phyloP scores from a whole-genome alignment of 441 rosid species.

The Melastoma candidum region DNA sequence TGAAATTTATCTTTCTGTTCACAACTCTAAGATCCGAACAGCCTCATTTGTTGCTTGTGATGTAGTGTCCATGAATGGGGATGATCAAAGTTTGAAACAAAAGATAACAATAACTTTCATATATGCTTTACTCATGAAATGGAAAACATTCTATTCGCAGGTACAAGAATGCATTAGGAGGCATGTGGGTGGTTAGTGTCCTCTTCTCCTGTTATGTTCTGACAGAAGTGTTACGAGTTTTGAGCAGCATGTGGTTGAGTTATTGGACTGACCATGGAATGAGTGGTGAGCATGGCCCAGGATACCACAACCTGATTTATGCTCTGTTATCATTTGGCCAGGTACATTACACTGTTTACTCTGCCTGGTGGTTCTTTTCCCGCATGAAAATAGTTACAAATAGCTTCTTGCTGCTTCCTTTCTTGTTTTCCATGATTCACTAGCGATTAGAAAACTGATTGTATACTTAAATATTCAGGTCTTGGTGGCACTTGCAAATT shows the following conservation, averaged over 20 bases:
- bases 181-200: slow-evolving; percentile 81
- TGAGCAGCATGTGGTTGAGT: slow-evolving; percentile 98
- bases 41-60: no score
- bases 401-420: no score
- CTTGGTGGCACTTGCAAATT: slow-evolving; percentile 61
- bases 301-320: slow-evolving; percentile 67
- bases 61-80: no score
- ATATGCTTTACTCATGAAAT: no score
- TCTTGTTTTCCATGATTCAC: not conserved
- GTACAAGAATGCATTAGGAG: slow-evolving; percentile 96
- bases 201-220: slow-evolving; percentile 68
- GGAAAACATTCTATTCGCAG: slow-evolving; percentile 27
- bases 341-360: slow-evolving; percentile 31
- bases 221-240: slow-evolving; percentile 81
- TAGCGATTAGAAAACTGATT: no score
- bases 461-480: slow-evolving; percentile 43
- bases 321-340: slow-evolving; percentile 73
- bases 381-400: no score
- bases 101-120: no score
- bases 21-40: no score
- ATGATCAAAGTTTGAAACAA: no score
- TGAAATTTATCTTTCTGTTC: no score
- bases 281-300: slow-evolving; percentile 46
- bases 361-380: no score
- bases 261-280: slow-evolving; percentile 83